phyloP scores from a whole-genome alignment of 1,284 basidiomycete species.

The Lentinus polychrous region DNA sequence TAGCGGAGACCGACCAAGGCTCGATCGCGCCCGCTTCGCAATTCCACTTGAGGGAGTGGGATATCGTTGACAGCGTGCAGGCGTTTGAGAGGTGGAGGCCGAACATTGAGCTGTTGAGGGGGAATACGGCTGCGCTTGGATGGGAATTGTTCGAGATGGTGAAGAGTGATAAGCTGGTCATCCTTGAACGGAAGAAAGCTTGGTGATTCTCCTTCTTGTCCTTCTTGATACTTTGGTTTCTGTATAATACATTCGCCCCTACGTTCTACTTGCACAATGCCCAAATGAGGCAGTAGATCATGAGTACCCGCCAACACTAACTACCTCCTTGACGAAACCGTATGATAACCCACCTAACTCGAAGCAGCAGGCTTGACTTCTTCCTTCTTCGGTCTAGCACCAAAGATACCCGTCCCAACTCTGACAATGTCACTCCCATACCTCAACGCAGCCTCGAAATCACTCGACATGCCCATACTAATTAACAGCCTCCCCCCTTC shows the following conservation, averaged over 20 bases:
- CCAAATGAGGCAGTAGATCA: too few species aligned
- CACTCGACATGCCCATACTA: constrained; percentile 98
- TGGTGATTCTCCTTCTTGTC: not conserved
- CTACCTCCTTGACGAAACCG: not conserved
- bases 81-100: constrained; percentile 46
- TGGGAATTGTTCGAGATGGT: constrained; percentile 31
- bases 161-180: constrained; percentile 43
- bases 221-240: not conserved
- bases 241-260: not conserved
- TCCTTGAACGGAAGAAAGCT: constrained; percentile 30
- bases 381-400: constrained; percentile 54
- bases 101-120: constrained; percentile 20
- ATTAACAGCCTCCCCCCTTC: constrained; percentile 58
- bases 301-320: too few species aligned
- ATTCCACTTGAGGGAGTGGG: constrained; percentile 27
- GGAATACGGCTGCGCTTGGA: constrained; percentile 1
- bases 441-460: constrained; percentile 83
- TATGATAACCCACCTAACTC: not conserved
- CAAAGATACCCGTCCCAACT: constrained; percentile 92
- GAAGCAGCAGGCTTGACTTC: constrained; percentile 2
- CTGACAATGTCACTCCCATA: constrained; percentile 86
- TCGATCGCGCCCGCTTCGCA: not conserved
- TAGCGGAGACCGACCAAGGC: constrained; percentile 34
- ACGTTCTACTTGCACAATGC: too few species aligned
- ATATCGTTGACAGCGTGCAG: constrained; percentile 33